Evolutionary conservation across 148 eudicot species (phyloP), one percentile per base, ranked within the genome.

Genomic region (Diospyros lotus): DNA sequence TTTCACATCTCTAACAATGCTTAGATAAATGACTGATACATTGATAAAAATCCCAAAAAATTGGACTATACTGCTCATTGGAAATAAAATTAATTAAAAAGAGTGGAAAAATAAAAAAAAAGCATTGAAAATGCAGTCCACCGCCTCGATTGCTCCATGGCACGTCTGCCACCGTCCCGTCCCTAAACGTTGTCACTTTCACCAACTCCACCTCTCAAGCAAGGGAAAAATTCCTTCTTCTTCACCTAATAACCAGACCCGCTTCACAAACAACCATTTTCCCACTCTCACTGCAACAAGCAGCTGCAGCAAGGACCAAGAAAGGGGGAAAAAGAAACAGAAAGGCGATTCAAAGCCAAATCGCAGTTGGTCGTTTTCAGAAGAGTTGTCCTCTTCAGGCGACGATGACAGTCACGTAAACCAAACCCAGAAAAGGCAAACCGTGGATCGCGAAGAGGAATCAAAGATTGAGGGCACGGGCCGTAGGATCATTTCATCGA

Each of bases 401-500:
- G 74, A 86, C 4, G 72, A 68, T 40, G 43, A 12, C 43, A 42
- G 42, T 38, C 14, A 3, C 6, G 43, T 5, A 51, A 73, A 66
- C 18, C 48, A 56, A 58, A 66, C 72, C 74, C 76, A 45, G 55
- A 64, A 44, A 44, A 45, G 77, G 45, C 62, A 71, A 14, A 56
- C 7, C 39, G 18, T 9, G 55, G 78, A 73, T 46, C 46, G 69
- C 38, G 28, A 50, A 71, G 74, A 69, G 39, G 67, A 62, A 66
- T 4, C 43, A 2, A 44, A 52, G 9, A 43, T 52, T 15, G 65
- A 62, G 53, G 15, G 41, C 8, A 12, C 28, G 51, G 50, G 4
- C 17, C 53, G 11, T 63, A 66, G 59, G 44, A 68, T 55, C 73
- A 80, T 86, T 87, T 86, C 73, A 40, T 15, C 90, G 55, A 91